Evolutionary conservation across 2,329 filamentous ascomycete genomes (phyloP), one percentile per base, ranked within the genome.

Genomic region (Tothia fuscella): DNA sequence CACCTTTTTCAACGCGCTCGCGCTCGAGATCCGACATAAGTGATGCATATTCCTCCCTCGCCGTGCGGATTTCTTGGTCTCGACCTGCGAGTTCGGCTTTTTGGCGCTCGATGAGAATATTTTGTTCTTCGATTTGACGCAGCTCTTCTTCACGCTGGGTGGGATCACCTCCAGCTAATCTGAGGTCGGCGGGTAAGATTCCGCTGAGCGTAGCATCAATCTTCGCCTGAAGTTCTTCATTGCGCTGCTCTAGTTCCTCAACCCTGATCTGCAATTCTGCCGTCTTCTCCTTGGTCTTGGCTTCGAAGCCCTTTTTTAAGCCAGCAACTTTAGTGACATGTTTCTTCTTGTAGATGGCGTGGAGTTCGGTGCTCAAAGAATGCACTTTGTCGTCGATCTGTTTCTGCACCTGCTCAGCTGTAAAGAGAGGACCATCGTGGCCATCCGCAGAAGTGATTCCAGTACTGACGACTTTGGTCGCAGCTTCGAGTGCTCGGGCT

Each of bases 291-390:
- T 93, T 86, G 75, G 86, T 91, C 42, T 89, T 79, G 35, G 75
- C 74, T 59, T 95, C 86, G 63, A 96, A 80, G 54, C 72, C 76
- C 52, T 78, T 76, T 57, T 80, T 96, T 49, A 98, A 70, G 3
- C 88, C 89, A 1, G 84, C 76, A 33, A 96, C 89, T 67, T 98
- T 98, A 48, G 80, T 85, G 66, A 96, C 89, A 59, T 98, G 91
- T 65, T 98, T 98, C 56, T 82, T 79, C 66, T 95, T 96, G 72
- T 98, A 98, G 9, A 94, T 72, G 0, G 80, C 73, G 58, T 98
- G 91, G 30, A 98, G 72, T 56, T 98, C 91, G 22, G 86, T 76
- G n/a, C 63, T 65, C 9, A 70, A 62, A 14, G 65, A 63, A 35
- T 89, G 88, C 30, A 96, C 87, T 50, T 88, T 86, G 61, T 94